Evolutionary conservation across 257 asterid genomes (phyloP).

Genomic region (Nicotiana tabacum): DNA sequence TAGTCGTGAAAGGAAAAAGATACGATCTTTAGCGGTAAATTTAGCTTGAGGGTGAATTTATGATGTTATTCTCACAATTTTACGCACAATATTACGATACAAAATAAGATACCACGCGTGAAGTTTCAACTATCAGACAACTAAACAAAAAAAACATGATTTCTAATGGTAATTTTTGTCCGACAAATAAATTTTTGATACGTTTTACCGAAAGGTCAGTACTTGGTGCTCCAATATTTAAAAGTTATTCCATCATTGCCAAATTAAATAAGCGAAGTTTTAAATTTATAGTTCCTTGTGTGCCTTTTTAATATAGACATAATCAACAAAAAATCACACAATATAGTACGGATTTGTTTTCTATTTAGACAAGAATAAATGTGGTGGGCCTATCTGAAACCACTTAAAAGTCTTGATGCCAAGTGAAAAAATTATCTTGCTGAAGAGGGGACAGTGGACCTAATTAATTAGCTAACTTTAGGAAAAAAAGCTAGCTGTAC

Average conservation of each 20-base stretch:
- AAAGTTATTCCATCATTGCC: background rate
- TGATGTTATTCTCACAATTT: background rate
- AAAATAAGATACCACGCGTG: background rate
- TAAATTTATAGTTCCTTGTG: background rate
- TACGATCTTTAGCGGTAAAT: background rate
- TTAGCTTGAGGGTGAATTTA: background rate
- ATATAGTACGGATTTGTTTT: constrained; percentile 13
- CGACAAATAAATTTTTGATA: background rate
- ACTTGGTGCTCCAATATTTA: background rate
- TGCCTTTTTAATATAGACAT: background rate
- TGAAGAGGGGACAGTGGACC: constrained; percentile 13
- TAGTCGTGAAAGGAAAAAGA: background rate
- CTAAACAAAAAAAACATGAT: background rate
- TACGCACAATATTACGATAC: background rate
- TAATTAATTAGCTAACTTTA: background rate
- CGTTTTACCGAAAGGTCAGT: background rate
- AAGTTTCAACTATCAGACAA: background rate
- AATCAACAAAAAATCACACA: background rate
- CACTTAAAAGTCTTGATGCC: background rate
- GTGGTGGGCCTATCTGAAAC: constrained; percentile 15
- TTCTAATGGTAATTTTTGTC: background rate
- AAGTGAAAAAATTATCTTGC: background rate
- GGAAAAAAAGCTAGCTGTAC: background rate
- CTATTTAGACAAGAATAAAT: constrained; percentile 10
- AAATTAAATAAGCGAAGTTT: background rate